Evolutionary conservation across 208 protist genomes (phyloP), one percentile per base, ranked within the genome.

Genomic region (Balamuthia mandrillaris): DNA sequence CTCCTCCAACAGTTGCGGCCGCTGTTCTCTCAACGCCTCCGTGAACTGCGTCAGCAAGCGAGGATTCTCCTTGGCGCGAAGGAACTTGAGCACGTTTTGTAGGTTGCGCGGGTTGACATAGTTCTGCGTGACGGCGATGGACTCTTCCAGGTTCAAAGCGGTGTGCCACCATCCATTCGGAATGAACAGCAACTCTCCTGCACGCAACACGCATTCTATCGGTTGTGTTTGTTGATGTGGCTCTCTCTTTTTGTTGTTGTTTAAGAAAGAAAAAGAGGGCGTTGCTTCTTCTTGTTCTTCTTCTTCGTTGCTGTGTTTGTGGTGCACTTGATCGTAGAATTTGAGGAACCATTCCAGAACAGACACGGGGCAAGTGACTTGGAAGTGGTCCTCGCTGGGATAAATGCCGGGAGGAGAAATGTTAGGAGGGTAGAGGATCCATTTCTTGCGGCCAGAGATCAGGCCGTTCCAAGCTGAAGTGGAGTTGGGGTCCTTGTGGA

Each of bases 101-200:
- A 90, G 16, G 35, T 90, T 90, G 10, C 84, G 51, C 12, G 45
- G 61, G 5, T 65, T 65, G 12, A 90, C 54, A 61, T 87, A 90
- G 39, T 90, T 90, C 29, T 90, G 87, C 12, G 87, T 90, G 24
- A 90, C 79, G 16, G 87, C 87, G 65, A 90, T 87, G 14, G 87
- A 84, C 60, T 90, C 87, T 12, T 90, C 87, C 31, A 90, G 16
- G 54, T 90, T 90, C n/a, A 90, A 44, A 12, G 87, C 87, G 84
- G 45, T 78, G 60, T 90, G 87, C 83, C 83, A 90, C 87, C 87
- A 90, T 9, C 87, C 87, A 18, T 75, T 54, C 33, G 87, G 87
- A 37, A 90, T 63, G 58, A 87, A 90, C 10, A 90, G 84, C 41
- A 85, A 84, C 78, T 90, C 87, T 27, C 87, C 87, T 35, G 82